Conservation (phyloP, 345 rosid genomes). For the Salix arbutifolia region DNA sequence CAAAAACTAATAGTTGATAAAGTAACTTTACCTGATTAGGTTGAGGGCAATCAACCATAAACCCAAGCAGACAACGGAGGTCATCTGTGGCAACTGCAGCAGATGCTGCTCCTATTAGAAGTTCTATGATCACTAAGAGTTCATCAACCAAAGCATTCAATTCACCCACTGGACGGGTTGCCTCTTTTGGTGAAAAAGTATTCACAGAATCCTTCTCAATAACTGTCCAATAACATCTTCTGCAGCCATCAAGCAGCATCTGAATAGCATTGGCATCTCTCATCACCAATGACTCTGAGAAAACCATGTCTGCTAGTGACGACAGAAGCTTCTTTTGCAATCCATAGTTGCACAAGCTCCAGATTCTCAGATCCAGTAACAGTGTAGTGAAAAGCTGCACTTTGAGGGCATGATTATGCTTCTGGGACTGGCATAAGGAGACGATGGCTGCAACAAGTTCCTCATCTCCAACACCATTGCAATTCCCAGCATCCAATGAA, state of each 20-base stretch:
- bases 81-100: slow-evolving; percentile 76
- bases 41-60: slow-evolving; percentile 94
- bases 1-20: not conserved
- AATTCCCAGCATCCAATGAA: slow-evolving; percentile 51
- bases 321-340: slow-evolving; percentile 93
- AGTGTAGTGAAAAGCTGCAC: slow-evolving; percentile 89
- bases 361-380: slow-evolving; percentile 81
- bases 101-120: slow-evolving; percentile 83
- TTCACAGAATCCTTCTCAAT: slow-evolving; percentile 74
- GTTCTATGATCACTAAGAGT: slow-evolving; percentile 95
- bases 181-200: slow-evolving; percentile 54
- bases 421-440: slow-evolving; percentile 84
- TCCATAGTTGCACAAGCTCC: slow-evolving; percentile 98
- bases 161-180: slow-evolving; percentile 80
- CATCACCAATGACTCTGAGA: slow-evolving; percentile 91
- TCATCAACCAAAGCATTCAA: slow-evolving; percentile 96
- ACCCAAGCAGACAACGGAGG: slow-evolving; percentile 79
- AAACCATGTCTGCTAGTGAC: slow-evolving; percentile 98
- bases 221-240: slow-evolving; percentile 95
- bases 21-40: slow-evolving; percentile 67
- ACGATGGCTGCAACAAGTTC: slow-evolving; percentile 98
- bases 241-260: slow-evolving; percentile 97
- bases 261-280: slow-evolving; percentile 96
- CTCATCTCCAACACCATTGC: slow-evolving; percentile 76
- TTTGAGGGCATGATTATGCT: slow-evolving; percentile 78